These are phyloP conservation scores for Bryoglossum gracile DNA, from an alignment of 495 filamentous ascomycete species.

Conservation along the genomic window DNA sequence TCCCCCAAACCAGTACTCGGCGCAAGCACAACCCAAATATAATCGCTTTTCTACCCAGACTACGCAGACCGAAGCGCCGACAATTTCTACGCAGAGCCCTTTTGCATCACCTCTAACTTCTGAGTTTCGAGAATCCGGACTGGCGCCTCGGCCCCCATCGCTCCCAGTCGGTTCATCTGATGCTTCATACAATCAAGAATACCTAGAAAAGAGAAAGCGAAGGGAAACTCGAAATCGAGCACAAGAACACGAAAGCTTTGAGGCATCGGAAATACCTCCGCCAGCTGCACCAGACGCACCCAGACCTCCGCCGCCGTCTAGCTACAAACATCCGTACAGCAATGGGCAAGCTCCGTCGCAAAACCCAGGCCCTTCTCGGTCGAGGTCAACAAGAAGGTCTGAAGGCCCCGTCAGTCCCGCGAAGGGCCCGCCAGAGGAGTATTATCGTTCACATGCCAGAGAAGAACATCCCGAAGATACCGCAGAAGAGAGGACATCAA, in stretches of 20 bases:
- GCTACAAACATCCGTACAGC: conserved; percentile 45
- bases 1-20: conserved; percentile 31
- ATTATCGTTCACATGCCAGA: conserved; percentile 10
- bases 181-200: conserved; percentile 33
- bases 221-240: conserved; percentile 32
- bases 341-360: conserved; percentile 30
- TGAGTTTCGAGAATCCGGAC: conserved; percentile 37
- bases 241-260: conserved; percentile 28
- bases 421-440: conserved; percentile 13
- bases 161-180: conserved; percentile 32
- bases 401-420: conserved; percentile 29
- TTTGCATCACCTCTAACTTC: conserved; percentile 43
- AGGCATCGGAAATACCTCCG: conserved; percentile 30
- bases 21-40: conserved; percentile 28
- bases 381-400: conserved; percentile 25
- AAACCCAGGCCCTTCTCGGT: conserved; percentile 22
- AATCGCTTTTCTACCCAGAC: too few species aligned
- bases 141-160: conserved; percentile 44
- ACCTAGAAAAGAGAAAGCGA: conserved; percentile 29
- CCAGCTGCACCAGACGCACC: conserved; percentile 54
- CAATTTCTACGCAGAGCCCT: conserved; percentile 44
- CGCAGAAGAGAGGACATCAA: neutral
- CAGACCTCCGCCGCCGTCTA: conserved; percentile 46
- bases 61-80: conserved; percentile 28
- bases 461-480: neutral